Evolutionary conservation across 2,329 filamentous ascomycete genomes (phyloP), one percentile per base, ranked within the genome.

Genomic region (Xylariaceae sp.): DNA sequence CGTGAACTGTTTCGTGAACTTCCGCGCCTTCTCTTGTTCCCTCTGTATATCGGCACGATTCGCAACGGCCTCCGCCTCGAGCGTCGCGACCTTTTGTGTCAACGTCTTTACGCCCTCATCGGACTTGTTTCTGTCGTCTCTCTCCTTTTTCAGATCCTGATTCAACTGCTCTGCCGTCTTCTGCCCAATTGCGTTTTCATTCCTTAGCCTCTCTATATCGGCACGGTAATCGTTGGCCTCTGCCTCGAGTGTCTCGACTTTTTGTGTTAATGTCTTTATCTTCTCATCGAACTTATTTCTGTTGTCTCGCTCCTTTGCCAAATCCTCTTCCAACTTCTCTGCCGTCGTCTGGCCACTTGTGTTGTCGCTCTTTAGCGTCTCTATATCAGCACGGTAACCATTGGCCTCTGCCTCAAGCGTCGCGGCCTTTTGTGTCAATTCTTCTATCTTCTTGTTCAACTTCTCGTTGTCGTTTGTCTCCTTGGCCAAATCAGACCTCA

Each of bases 341-440:
- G 15, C 43, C 15, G 15, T 13, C 1, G 19, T 26, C n/a, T 51
- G 19, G 22, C n/a, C 26, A 26, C 26, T 26, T 26, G 5, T 26
- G 26, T 8, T 26, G 5, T 8, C 26, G 26, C 5, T 26, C 8
- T 8, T 26, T 26, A 26, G 26, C 26, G 5, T 26, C 26, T 10
- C 30, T 6, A 34, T 34, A 12, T 34, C 30, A 3, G 30, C 30
- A 34, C 8, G 30, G 29, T 39, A 5, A 8, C 3, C 18, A 6
- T 9, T 44, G 9, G 42, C 29, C 19, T 29, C 41, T 7, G 13
- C n/a, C 7, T 57, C 51, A 26, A 43, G 41, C 21, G 26, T 29
- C 10, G 18, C 18, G 37, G 48, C 26, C 29, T 54, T 42, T 37
- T 49, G 42, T 42, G 51, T 48, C 29, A 59, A 22, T 2, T 44